These are phyloP conservation scores for Populus hybrid DNA, from an alignment of 441 rosid species.

Conservation along the genomic window DNA sequence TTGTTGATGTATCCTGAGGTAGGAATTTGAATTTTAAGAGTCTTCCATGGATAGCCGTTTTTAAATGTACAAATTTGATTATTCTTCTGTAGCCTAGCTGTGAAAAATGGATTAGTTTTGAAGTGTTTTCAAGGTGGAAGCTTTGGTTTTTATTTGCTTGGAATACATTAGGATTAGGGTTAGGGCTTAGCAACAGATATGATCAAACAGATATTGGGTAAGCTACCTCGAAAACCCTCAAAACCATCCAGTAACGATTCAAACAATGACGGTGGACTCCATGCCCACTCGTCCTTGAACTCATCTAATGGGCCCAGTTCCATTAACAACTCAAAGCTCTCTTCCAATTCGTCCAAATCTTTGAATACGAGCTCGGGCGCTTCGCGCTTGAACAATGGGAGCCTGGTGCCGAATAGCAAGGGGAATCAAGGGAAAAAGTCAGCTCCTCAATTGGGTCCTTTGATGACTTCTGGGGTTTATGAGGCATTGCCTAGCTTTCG, in stretches of 20 bases:
- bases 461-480: conserved; percentile 38
- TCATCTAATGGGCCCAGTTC: conserved; percentile 43
- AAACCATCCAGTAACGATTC: conserved; percentile 62
- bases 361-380: conserved; percentile 32
- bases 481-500: conserved; percentile 71
- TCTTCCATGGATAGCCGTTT: not conserved
- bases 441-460: conserved; percentile 30
- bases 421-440: conserved; percentile 46
- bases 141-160: conserved; percentile 18
- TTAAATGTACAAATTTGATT: conserved; percentile 4
- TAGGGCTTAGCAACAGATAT: conserved; percentile 43
- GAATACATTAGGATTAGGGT: conserved; percentile 21
- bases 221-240: conserved; percentile 73
- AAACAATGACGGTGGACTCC: conserved; percentile 39
- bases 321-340: conserved; percentile 33
- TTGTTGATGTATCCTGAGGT: not conserved
- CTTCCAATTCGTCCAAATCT: conserved; percentile 37
- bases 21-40: conserved; percentile 15
- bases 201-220: conserved; percentile 85
- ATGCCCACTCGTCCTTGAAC: conserved; percentile 35
- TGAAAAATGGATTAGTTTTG: conserved; percentile 19
- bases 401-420: conserved; percentile 32
- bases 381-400: conserved; percentile 44
- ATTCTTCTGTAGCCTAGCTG: conserved; percentile 16
- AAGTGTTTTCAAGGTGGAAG: conserved; percentile 24